A percentile compares a stretch with the other conserved stretches of the same genome.
These are phyloP conservation scores for Hamamelis virginiana DNA, from an alignment of 164 flowering plant genomes.

Conservation along the genomic window DNA sequence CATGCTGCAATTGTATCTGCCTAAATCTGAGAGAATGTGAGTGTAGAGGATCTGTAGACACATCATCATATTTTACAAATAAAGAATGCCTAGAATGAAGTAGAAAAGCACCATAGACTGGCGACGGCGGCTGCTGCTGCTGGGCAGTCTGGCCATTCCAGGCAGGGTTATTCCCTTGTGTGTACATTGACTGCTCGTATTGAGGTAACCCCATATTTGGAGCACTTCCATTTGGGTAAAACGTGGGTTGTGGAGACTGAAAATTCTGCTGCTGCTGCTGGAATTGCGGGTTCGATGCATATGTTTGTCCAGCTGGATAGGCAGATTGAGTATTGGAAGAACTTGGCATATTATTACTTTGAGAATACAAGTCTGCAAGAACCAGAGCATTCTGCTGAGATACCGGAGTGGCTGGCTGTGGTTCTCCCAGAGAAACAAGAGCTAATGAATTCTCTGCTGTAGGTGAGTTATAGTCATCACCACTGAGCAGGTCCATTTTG, in stretches of 20 bases:
- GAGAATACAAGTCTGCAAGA: constrained; percentile 68
- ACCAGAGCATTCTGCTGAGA: constrained; percentile 68
- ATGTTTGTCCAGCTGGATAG: constrained; percentile 34
- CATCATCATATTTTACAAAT: neutral
- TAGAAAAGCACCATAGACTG: constrained; percentile 33
- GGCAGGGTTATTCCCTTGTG: constrained; percentile 41
- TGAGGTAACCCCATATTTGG: constrained; percentile 38
- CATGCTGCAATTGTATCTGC: neutral
- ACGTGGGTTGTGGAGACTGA: constrained; percentile 33
- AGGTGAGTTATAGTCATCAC: constrained; percentile 73
- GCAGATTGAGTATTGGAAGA: constrained; percentile 31
- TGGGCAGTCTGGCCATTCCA: constrained; percentile 72
- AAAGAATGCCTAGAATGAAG: neutral
- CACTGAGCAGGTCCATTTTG: constrained; percentile 81
- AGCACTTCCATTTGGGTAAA: constrained; percentile 58
- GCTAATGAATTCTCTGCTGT: constrained; percentile 60
- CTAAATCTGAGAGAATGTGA: neutral
- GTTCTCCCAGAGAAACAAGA: constrained; percentile 72
- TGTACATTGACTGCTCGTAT: constrained; percentile 45
- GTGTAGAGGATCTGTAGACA: neutral
- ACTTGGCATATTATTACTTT: constrained; percentile 29
- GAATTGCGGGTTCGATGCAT: constrained; percentile 37
- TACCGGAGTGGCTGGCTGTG: constrained; percentile 47
- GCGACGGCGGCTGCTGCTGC: constrained; percentile 44
- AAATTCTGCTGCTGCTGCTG: constrained; percentile 54